phyloP scores from a whole-genome alignment of 1,284 basidiomycete species.

The Irpex lacteus region DNA sequence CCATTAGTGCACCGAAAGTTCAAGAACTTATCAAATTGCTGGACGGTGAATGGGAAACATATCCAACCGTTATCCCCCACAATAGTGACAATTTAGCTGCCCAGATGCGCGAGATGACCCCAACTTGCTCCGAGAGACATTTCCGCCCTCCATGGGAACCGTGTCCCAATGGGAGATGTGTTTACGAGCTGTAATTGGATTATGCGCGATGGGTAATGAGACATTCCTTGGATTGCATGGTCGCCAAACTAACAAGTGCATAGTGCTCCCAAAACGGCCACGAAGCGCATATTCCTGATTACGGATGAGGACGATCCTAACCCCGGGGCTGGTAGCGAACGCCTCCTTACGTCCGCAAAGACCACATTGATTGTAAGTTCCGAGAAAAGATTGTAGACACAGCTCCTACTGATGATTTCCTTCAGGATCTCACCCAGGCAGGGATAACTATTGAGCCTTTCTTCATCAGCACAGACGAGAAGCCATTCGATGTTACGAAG shows the following conservation, averaged over 20 bases:
- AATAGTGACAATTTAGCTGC: background rate
- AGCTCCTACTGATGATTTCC: conserved; percentile 6
- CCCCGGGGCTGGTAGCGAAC: conserved; percentile 43
- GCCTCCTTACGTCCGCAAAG: conserved; percentile 61
- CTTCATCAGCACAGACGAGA: conserved; percentile 77
- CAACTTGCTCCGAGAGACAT: conserved; percentile 48
- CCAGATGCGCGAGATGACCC: conserved; percentile 59
- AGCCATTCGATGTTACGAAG: conserved; percentile 69
- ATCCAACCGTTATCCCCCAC: background rate
- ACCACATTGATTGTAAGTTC: conserved; percentile 63
- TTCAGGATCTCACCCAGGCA: conserved; percentile 77
- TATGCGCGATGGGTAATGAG: conserved; percentile 75
- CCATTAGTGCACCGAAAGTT: conserved; percentile 79
- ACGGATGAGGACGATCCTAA: conserved; percentile 85
- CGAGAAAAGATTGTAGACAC: background rate
- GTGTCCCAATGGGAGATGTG: conserved; percentile 76
- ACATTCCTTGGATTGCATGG: background rate
- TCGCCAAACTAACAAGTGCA: conserved; percentile 7
- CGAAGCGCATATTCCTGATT: conserved; percentile 89
- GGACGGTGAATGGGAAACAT: conserved; percentile 49
- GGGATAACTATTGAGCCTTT: conserved; percentile 89
- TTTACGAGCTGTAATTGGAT: conserved; percentile 88
- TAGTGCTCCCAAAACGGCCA: conserved; percentile 82
- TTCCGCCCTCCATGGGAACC: conserved; percentile 56
- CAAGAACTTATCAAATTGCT: conserved; percentile 70